These are phyloP conservation scores for Streptanthus diversifolius DNA, from an alignment of 345 rosid genomes.

Conservation along the genomic window DNA sequence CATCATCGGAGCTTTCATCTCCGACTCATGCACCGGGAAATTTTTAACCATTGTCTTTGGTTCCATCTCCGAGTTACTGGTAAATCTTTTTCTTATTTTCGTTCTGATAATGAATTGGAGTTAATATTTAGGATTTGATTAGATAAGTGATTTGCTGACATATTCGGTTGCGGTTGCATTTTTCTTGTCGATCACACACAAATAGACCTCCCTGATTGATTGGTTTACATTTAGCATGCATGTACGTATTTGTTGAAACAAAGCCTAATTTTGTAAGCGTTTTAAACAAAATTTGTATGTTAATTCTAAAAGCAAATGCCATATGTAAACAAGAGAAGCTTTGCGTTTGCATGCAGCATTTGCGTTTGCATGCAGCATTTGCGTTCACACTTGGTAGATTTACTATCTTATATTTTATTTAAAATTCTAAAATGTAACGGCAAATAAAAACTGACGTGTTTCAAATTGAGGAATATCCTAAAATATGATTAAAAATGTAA, in stretches of 20 bases:
- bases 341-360: not conserved
- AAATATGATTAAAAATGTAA: not conserved
- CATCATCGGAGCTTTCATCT: constrained; percentile 60
- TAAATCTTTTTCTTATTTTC: constrained; percentile 13
- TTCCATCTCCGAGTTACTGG: constrained; percentile 57
- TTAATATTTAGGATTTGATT: not conserved
- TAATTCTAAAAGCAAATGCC: not conserved
- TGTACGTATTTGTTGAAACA: too few relatives aligned
- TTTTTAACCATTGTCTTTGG: constrained; percentile 51
- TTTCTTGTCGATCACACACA: not conserved
- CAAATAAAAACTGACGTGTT: not conserved
- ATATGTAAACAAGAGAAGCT: not conserved
- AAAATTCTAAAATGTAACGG: not conserved
- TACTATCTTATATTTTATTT: not conserved
- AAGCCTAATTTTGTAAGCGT: not conserved
- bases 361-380: not conserved
- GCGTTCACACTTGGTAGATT: not conserved
- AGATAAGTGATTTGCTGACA: not conserved
- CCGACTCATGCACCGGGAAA: constrained; percentile 48
- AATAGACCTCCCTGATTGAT: not conserved
- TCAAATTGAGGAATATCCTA: not conserved
- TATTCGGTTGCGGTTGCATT: not conserved
- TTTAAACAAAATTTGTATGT: not conserved
- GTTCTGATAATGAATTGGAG: not conserved
- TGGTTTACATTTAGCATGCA: not conserved